phyloP scores from a whole-genome alignment of 305 asterid genomes.

The Fraxinus floribunda region DNA sequence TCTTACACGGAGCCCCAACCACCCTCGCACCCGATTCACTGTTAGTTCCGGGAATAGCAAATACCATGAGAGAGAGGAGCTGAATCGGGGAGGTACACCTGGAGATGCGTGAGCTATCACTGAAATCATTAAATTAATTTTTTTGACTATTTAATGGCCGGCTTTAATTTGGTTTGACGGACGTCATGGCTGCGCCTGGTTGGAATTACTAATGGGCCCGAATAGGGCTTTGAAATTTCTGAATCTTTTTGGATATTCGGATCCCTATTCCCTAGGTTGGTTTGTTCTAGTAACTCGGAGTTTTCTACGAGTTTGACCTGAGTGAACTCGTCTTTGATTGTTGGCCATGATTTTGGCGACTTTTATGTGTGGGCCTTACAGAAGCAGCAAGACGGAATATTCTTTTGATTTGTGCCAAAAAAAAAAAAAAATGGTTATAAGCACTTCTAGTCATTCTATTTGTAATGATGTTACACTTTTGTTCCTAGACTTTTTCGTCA shows the following conservation, averaged over 20 bases:
- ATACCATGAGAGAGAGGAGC: not conserved
- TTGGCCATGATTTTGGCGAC: not conserved
- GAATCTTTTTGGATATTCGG: constrained; percentile 24
- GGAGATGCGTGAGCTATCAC: constrained; percentile 39
- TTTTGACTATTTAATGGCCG: constrained; percentile 35
- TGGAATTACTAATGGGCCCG: constrained; percentile 25
- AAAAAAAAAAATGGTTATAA: not conserved
- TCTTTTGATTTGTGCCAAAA: not conserved
- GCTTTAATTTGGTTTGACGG: constrained; percentile 35
- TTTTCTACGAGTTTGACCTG: constrained; percentile 23
- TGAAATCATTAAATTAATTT: constrained; percentile 14
- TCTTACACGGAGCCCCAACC: constrained; percentile 30
- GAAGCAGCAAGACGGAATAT: not conserved
- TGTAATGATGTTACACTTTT: not conserved
- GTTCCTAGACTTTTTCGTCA: not conserved
- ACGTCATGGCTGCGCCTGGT: constrained; percentile 31
- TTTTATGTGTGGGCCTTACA: not conserved
- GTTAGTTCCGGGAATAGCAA: constrained; percentile 12
- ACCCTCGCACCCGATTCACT: not conserved
- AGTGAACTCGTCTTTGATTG: constrained; percentile 13
- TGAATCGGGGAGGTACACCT: constrained; percentile 3
- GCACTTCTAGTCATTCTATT: not conserved
- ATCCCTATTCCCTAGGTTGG: constrained; percentile 2
- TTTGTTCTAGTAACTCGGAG: constrained; percentile 16
- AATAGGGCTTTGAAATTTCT: constrained; percentile 9